phyloP scores from a whole-genome alignment of 75 land plant genomes.

The Picea glauca region DNA sequence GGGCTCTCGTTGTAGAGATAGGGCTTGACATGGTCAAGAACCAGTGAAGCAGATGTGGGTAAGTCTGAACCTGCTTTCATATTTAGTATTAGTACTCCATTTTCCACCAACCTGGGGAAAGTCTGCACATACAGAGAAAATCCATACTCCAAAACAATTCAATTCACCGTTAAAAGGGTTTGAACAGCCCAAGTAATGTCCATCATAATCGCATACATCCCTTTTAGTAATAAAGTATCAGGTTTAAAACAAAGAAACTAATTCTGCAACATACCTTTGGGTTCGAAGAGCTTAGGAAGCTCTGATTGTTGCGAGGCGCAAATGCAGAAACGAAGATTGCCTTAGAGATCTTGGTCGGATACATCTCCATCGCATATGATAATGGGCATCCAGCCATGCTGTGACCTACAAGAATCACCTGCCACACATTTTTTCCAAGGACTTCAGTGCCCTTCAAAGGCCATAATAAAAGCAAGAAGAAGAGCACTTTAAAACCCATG shows the following conservation, averaged over 20 bases:
- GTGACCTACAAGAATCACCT: conserved; percentile 35
- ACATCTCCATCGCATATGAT: conserved; percentile 21
- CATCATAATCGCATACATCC: too few relatives aligned
- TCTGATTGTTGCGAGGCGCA: conserved; percentile 12
- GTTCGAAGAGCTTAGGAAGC: conserved; percentile 3
- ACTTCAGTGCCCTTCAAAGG: too few relatives aligned
- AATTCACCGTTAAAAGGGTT: too few relatives aligned
- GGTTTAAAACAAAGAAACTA: background rate
- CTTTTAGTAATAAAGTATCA: too few relatives aligned
- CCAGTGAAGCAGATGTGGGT: conserved; percentile 6
- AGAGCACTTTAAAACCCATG: too few relatives aligned
- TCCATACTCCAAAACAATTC: background rate
- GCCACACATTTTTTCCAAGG: background rate
- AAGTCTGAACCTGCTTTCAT: background rate
- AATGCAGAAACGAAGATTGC: conserved; percentile 16
- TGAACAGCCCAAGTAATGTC: background rate
- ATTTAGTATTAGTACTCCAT: background rate
- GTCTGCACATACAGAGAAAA: background rate
- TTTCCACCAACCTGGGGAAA: background rate
- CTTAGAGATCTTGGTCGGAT: conserved; percentile 18
- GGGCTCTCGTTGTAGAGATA: conserved; percentile 17
- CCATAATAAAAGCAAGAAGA: too few relatives aligned
- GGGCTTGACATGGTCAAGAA: background rate
- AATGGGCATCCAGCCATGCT: conserved; percentile 24
- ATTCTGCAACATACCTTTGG: conserved; percentile 1